These are phyloP conservation scores for Zychaea mexicana DNA, from an alignment of 371 early-diverging fungal genomes.

Conservation along the genomic window DNA sequence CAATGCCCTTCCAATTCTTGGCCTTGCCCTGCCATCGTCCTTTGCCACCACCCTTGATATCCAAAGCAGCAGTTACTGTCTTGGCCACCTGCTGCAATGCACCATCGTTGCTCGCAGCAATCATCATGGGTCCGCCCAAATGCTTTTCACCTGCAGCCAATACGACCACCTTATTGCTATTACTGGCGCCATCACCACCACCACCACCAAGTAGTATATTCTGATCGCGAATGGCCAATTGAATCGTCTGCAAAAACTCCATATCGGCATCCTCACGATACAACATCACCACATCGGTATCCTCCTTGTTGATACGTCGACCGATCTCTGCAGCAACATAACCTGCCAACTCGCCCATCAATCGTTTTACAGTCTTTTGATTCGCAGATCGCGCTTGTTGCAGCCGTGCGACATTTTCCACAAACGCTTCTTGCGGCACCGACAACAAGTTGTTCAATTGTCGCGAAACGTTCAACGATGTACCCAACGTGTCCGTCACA, in stretches of 20 bases:
- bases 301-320: too few relatives aligned
- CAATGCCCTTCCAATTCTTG: constrained; percentile 58
- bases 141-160: constrained; percentile 53
- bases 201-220: constrained; percentile 35
- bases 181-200: neutral
- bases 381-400: constrained; percentile 44
- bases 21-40: constrained; percentile 72
- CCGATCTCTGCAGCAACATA: constrained; percentile 35
- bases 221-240: constrained; percentile 34
- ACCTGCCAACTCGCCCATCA: constrained; percentile 52
- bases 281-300: too few relatives aligned
- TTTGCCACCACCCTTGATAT: constrained; percentile 62
- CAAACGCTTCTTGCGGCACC: constrained; percentile 60
- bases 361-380: constrained; percentile 43
- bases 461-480: constrained; percentile 45
- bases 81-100: constrained; percentile 50
- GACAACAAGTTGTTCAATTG: constrained; percentile 58
- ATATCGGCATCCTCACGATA: constrained; percentile 68
- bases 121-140: constrained; percentile 57
- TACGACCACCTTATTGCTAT: constrained; percentile 30
- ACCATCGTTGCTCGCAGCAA: constrained; percentile 46
- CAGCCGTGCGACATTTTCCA: constrained; percentile 54
- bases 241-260: constrained; percentile 51
- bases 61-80: constrained; percentile 25
- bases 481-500: constrained; percentile 52